Percentiles rank a stretch among this genome's conserved stretches.
phyloP scores from a whole-genome alignment of 1,284 basidiomycete genomes.

The Vanrija humicola region DNA sequence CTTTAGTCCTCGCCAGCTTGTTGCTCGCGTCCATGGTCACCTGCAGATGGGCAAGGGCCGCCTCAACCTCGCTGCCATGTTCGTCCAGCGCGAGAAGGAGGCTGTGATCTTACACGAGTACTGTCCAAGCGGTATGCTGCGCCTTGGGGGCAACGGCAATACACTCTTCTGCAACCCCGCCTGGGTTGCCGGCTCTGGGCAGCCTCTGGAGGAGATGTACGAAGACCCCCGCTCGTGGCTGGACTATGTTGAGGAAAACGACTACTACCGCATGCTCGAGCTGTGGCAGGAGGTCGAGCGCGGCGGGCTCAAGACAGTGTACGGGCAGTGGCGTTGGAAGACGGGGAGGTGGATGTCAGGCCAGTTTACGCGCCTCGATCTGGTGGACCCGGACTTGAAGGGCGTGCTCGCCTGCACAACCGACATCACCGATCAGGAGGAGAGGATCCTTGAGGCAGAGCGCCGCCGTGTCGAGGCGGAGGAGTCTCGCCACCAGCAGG shows the following conservation, averaged over 20 bases:
- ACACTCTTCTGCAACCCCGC: slow-evolving; percentile 31
- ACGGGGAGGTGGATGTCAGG: slow-evolving; percentile 24
- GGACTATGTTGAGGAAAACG: too few species aligned
- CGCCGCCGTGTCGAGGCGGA: slow-evolving; percentile 34
- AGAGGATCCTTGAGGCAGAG: slow-evolving; percentile 33
- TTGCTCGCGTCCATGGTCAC: slow-evolving; percentile 46
- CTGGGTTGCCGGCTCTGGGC: slow-evolving; percentile 6
- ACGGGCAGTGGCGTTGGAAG: slow-evolving; percentile 32
- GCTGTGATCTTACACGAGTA: slow-evolving; percentile 41
- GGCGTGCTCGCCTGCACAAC: slow-evolving; percentile 37
- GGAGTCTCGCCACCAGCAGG: slow-evolving; percentile 41
- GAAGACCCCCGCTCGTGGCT: too few species aligned
- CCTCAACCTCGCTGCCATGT: slow-evolving; percentile 31
- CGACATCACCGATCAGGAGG: slow-evolving; percentile 37
- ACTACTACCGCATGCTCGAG: slow-evolving; percentile 4
- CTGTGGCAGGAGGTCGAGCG: slow-evolving; percentile 8
- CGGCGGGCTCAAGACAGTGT: not conserved
- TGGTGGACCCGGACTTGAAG: slow-evolving; percentile 20
- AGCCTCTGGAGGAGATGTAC: not conserved
- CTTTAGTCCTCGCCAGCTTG: slow-evolving; percentile 45
- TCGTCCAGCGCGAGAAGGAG: slow-evolving; percentile 30
- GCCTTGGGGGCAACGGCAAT: slow-evolving; percentile 18
- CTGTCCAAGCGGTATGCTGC: slow-evolving; percentile 35
- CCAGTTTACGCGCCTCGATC: slow-evolving; percentile 33
- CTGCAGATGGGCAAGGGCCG: slow-evolving; percentile 41